Evolutionary conservation across 257 asterid species (phyloP).

Genomic region (Scutellaria minor): DNA sequence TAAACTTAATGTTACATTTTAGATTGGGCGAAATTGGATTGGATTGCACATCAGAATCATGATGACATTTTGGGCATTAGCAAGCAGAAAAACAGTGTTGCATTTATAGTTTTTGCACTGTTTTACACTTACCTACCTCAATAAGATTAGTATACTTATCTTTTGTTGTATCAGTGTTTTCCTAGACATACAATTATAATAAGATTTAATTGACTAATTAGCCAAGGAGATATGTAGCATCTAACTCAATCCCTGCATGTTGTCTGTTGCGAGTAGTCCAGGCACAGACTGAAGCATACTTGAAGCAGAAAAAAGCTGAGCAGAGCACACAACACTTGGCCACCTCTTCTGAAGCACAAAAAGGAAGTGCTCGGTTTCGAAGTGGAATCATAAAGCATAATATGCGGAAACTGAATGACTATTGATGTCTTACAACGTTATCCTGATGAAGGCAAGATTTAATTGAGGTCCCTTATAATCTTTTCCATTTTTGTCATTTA

Average conservation of each 20-base stretch:
- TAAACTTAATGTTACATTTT: conserved; percentile 8
- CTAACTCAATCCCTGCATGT: conserved; percentile 22
- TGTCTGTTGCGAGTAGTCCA: conserved; percentile 58
- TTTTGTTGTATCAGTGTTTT: not conserved
- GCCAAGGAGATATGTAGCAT: not conserved
- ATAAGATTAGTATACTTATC: not conserved
- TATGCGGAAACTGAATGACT: conserved; percentile 52
- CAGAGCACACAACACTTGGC: conserved; percentile 38
- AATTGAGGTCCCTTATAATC: conserved; percentile 27
- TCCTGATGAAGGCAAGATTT: conserved; percentile 29
- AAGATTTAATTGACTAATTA: conserved; percentile 7
- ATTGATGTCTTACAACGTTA: conserved; percentile 40
- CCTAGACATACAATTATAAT: conserved; percentile 1
- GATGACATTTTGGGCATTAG: not conserved
- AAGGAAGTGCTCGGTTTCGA: conserved; percentile 65
- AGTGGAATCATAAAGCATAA: conserved; percentile 68
- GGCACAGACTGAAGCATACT: conserved; percentile 68
- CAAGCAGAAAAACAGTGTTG: conserved; percentile 8
- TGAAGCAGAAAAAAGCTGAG: conserved; percentile 51
- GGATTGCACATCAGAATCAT: conserved; percentile 4
- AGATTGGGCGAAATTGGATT: conserved; percentile 25
- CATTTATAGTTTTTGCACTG: not conserved
- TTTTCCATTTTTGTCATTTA: conserved; percentile 19
- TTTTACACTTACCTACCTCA: not conserved
- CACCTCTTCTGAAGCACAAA: conserved; percentile 38